Conservation (phyloP, 2,329 filamentous ascomycete species). For the Mariannaea sp. region DNA sequence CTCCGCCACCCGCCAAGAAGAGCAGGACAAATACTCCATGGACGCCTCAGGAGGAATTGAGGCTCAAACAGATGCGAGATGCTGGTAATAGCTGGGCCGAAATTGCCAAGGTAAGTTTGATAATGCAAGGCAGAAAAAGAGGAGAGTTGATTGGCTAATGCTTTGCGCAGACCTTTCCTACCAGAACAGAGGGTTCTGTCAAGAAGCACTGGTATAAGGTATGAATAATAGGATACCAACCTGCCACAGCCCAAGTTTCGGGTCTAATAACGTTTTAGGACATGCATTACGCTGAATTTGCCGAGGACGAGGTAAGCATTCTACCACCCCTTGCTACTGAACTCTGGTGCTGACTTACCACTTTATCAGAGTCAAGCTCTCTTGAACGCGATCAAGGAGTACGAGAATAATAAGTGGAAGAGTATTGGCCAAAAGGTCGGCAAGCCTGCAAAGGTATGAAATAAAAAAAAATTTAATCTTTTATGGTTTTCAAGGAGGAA, state of each 20-base stretch:
- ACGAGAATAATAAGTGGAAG: conserved; percentile 99
- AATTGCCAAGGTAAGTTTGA: conserved; percentile 88
- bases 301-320: conserved; percentile 83
- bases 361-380: conserved; percentile 71
- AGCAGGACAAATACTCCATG: conserved; percentile 98
- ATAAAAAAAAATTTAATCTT: too few species aligned
- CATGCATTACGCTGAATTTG: conserved; percentile 99
- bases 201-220: conserved; percentile 99
- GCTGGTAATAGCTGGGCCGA: conserved; percentile 94
- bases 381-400: conserved; percentile 95
- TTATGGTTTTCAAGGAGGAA: too few species aligned
- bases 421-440: conserved; percentile 94
- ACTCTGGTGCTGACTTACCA: conserved; percentile 27
- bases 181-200: conserved; percentile 92
- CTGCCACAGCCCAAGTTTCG: background rate
- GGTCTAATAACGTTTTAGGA: conserved; percentile 60
- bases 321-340: conserved; percentile 23
- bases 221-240: conserved; percentile 30
- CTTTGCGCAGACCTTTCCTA: conserved; percentile 79
- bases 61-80: conserved; percentile 93
- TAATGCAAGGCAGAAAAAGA: background rate
- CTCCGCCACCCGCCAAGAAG: conserved; percentile 76
- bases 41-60: conserved; percentile 91
- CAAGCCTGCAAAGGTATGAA: conserved; percentile 82
- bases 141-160: conserved; percentile 13